Conservation (phyloP, 768 basidiomycete species). For the Coprinopsis cinerea region DNA sequence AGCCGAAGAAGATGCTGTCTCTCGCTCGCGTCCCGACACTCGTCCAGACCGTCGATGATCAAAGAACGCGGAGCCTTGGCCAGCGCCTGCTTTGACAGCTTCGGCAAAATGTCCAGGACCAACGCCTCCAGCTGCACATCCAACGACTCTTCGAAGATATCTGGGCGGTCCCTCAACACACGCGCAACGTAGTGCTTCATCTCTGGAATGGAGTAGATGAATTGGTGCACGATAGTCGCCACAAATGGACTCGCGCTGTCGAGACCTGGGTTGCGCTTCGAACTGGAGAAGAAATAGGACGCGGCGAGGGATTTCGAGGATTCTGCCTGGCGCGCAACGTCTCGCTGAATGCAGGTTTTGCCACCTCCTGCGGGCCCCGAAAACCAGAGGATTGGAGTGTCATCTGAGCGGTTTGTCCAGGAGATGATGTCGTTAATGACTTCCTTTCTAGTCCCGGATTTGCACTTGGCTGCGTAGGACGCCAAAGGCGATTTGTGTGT, state of each 20-base stretch:
- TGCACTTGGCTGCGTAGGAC: conserved; percentile 5
- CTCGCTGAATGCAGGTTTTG: conserved; percentile 9
- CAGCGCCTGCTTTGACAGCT: background rate
- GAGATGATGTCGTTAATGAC: background rate
- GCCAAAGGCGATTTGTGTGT: conserved; percentile 3
- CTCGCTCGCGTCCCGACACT: conserved; percentile 4
- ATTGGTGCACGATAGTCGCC: conserved; percentile 6
- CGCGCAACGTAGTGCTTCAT: background rate
- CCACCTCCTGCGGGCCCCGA: conserved; percentile 10
- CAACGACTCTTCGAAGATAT: conserved; percentile 1
- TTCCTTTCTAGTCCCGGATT: background rate
- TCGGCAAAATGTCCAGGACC: background rate
- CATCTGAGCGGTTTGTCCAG: no score
- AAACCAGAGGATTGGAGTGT: conserved; percentile 4
- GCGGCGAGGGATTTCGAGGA: background rate
- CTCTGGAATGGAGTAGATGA: background rate
- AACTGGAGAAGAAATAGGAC: conserved; percentile 10
- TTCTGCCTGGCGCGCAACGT: background rate
- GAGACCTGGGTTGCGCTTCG: background rate
- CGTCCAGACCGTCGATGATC: conserved; percentile 12
- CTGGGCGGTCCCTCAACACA: background rate
- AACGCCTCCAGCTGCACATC: conserved; percentile 1
- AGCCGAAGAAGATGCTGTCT: background rate
- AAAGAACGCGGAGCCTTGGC: background rate
- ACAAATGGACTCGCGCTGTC: conserved; percentile 4